A percentile compares a stretch with the other conserved stretches of the same genome.
phyloP scores from a whole-genome alignment of 2,329 filamentous ascomycete genomes.

The Colletotrichum sp. region DNA sequence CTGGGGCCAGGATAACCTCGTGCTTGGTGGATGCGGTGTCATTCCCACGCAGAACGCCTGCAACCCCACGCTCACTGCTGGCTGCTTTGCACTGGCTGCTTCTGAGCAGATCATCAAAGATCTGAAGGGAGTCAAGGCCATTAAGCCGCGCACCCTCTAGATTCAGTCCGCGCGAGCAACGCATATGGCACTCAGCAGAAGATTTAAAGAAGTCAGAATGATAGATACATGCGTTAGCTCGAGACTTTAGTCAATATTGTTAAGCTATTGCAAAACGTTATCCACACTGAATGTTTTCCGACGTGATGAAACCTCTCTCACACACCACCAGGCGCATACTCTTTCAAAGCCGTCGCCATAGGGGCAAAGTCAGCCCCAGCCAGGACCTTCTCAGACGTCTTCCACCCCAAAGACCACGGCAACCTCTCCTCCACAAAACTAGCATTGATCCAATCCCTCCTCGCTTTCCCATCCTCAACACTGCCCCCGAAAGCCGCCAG shows the following conservation, averaged over 20 bases:
- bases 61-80: not conserved
- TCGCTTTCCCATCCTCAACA: not conserved
- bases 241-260: not conserved
- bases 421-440: not conserved
- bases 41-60: not conserved
- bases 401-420: not conserved
- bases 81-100: not conserved
- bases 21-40: not conserved
- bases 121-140: not conserved
- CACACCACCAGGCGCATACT: not conserved
- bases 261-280: not conserved
- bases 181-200: not conserved
- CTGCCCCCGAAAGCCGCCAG: not conserved
- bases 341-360: not conserved
- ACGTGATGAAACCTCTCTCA: not conserved
- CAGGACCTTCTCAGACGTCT: not conserved
- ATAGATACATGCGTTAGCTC: not conserved
- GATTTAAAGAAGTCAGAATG: not conserved
- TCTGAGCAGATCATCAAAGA: not conserved
- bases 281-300: accelerated
- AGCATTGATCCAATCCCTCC: not conserved
- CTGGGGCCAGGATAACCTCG: not conserved
- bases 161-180: accelerated
- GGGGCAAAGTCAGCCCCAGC: not conserved
- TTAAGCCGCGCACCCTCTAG: not conserved